Conservation (phyloP, 2,329 filamentous ascomycete genomes). For the Scedosporium apiospermum region DNA sequence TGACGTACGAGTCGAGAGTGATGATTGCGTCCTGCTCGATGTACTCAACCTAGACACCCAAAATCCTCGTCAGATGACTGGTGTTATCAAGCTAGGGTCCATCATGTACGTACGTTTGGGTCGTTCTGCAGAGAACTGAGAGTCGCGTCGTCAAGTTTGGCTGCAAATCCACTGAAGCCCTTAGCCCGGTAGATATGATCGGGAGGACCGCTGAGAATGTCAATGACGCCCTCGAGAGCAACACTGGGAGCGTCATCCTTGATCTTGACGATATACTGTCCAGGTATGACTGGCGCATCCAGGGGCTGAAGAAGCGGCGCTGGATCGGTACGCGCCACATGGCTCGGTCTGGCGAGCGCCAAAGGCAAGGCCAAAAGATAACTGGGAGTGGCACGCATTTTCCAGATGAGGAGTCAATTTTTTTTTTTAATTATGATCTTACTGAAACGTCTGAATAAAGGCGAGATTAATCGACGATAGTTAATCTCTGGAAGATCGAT, state of each 20-base stretch:
- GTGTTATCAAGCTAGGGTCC: background rate
- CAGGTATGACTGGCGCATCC: slow-evolving; percentile 17
- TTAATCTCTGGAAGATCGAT: no score
- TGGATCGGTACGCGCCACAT: slow-evolving; percentile 10
- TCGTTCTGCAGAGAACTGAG: slow-evolving; percentile 27
- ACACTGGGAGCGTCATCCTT: slow-evolving; percentile 21
- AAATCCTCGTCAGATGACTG: background rate
- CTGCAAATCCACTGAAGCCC: slow-evolving; percentile 27
- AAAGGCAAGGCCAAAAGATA: slow-evolving; percentile 14
- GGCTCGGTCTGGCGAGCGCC: slow-evolving; percentile 9
- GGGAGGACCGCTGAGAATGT: slow-evolving; percentile 17
- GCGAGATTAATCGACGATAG: background rate
- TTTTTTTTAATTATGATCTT: no score
- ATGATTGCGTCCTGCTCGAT: slow-evolving; percentile 20
- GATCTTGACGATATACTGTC: slow-evolving; percentile 35
- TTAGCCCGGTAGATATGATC: slow-evolving; percentile 14
- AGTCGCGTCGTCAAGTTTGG: slow-evolving; percentile 29
- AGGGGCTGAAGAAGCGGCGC: slow-evolving; percentile 7
- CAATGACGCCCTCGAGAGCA: slow-evolving; percentile 20
- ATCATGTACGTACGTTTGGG: slow-evolving; percentile 25
- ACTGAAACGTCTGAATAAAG: background rate
- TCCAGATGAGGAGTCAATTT: slow-evolving; percentile 5
- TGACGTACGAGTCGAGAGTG: slow-evolving; percentile 10
- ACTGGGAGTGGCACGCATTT: slow-evolving; percentile 18
- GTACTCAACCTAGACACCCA: slow-evolving; percentile 11